These are phyloP conservation scores for Aureobasidium sp. DNA, from an alignment of 2,329 filamentous ascomycete genomes.

Conservation along the genomic window DNA sequence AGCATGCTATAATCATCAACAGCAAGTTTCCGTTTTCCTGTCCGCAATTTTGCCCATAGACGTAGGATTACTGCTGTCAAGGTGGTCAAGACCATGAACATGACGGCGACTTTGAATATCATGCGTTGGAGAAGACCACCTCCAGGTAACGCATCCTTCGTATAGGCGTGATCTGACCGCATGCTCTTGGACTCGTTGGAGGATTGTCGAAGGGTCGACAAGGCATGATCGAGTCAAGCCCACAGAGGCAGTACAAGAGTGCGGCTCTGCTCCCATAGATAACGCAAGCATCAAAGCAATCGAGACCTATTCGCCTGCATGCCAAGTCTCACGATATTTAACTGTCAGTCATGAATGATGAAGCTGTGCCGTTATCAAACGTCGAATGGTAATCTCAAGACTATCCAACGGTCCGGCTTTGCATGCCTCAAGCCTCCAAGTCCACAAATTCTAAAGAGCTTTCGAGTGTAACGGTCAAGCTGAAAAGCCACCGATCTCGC, in stretches of 20 bases:
- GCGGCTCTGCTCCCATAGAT: neutral
- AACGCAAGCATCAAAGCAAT: neutral
- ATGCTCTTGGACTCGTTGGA: neutral
- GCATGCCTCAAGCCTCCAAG: neutral
- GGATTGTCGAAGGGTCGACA: neutral
- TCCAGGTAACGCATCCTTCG: neutral
- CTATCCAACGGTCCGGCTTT: slow-evolving; percentile 2
- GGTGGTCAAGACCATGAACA: neutral
- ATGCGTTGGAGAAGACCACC: neutral
- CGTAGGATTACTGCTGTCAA: neutral
- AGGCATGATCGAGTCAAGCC: neutral
- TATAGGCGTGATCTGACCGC: neutral
- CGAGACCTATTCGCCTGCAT: slow-evolving; percentile 3
- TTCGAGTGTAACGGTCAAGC: neutral
- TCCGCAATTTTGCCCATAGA: neutral
- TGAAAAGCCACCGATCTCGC: neutral
- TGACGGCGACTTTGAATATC: neutral
- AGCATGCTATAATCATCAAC: slow-evolving; percentile 1
- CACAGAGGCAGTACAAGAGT: neutral
- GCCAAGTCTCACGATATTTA: neutral
- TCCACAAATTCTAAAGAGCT: neutral
- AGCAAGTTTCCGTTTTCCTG: neutral
- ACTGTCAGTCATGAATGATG: neutral
- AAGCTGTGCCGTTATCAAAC: neutral
- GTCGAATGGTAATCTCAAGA: neutral